These are phyloP conservation scores for Ogataea sp. DNA, from an alignment of 805 yeast species.

Conservation along the genomic window DNA sequence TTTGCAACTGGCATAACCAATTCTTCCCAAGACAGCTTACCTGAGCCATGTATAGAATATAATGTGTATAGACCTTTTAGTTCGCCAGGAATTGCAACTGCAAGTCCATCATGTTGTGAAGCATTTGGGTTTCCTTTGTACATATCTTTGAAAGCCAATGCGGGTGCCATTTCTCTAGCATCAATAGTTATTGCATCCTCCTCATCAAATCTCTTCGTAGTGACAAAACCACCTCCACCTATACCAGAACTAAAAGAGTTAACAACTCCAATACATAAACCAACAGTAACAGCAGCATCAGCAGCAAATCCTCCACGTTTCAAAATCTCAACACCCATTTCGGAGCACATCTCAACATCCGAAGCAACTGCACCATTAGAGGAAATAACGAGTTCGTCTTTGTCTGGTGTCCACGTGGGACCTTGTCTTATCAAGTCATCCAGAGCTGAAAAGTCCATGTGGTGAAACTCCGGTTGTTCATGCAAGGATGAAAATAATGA, in stretches of 20 bases:
- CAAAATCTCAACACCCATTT: constrained; percentile 51
- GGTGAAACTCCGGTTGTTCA: background rate
- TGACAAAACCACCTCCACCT: constrained; percentile 87
- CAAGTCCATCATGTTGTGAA: constrained; percentile 76
- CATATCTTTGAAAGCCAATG: constrained; percentile 55
- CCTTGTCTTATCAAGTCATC: constrained; percentile 15
- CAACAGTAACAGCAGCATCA: constrained; percentile 86
- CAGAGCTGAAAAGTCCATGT: background rate
- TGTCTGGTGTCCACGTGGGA: constrained; percentile 37
- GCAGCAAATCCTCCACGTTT: constrained; percentile 72
- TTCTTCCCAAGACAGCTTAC: constrained; percentile 62
- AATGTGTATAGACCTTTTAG: constrained; percentile 70
- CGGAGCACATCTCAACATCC: constrained; percentile 57
- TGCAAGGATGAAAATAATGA: too few species aligned
- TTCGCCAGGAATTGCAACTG: constrained; percentile 90
- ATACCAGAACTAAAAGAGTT: constrained; percentile 88
- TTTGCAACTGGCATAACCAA: constrained; percentile 69
- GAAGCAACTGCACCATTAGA: constrained; percentile 55
- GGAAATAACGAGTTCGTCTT: constrained; percentile 31
- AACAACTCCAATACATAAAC: constrained; percentile 79
- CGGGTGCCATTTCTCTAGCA: constrained; percentile 87
- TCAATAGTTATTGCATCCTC: constrained; percentile 58
- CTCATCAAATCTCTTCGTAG: constrained; percentile 30
- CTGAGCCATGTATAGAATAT: constrained; percentile 56
- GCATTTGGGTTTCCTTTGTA: constrained; percentile 36